These are phyloP conservation scores for Puya raimondii DNA, from an alignment of 176 grass and related monocot genomes.

Conservation along the genomic window DNA sequence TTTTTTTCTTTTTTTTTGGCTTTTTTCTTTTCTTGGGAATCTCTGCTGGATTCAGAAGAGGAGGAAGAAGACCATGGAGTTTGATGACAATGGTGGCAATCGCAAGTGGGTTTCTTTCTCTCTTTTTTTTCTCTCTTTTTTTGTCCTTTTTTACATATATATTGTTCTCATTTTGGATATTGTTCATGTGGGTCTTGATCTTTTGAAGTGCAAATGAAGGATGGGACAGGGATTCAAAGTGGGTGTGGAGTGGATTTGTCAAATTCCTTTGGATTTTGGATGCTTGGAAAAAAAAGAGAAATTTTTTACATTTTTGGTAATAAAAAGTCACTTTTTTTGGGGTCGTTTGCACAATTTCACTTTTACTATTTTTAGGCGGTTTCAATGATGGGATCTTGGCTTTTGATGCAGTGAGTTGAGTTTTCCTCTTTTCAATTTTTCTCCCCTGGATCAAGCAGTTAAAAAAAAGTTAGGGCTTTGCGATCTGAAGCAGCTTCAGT, in stretches of 20 bases:
- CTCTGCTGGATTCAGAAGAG: background rate
- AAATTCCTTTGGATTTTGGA: background rate
- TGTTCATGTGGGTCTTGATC: background rate
- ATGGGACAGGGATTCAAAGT: background rate
- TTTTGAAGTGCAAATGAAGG: background rate
- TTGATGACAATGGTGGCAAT: background rate
- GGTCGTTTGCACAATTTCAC: no score
- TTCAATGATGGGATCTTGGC: background rate
- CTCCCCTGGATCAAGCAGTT: background rate
- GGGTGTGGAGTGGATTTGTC: background rate
- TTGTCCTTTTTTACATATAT: background rate
- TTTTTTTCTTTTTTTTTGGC: background rate
- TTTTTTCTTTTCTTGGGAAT: background rate
- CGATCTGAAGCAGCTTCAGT: no score
- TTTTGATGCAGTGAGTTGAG: no score
- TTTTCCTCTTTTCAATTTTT: background rate
- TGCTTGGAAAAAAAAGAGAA: background rate
- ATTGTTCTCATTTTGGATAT: background rate
- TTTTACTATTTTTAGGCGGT: background rate
- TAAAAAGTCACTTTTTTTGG: background rate
- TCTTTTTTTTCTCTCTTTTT: background rate
- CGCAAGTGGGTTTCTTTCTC: background rate
- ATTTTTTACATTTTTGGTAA: background rate
- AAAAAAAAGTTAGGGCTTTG: no score
- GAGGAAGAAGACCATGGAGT: background rate